Base-by-base conservation (phyloP, 2,329 filamentous ascomycete genomes). In the Apiospora hydei region DNA sequence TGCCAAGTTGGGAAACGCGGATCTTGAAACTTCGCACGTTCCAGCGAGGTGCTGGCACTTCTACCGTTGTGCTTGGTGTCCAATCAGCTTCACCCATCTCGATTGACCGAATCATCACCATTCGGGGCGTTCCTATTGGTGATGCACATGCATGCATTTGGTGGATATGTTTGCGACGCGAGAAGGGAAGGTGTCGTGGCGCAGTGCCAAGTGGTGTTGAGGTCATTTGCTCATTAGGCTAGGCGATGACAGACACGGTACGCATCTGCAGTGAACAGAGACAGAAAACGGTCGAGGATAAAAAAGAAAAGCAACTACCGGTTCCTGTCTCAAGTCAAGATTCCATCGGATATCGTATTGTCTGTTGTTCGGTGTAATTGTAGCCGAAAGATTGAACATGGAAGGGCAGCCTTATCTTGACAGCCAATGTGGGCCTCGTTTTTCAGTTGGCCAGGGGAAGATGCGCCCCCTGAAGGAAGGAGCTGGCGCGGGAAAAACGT, bases 401-500 rank as follows among this genome's bases (percentile, higher is more conserved):
- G 49, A 26, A 30, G 49, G 14, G 24, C n/a, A 53, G 24, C 24
- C 49, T 53, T 53, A 26, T 53, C 49, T 53, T 53, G 49, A 26
- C 49, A 53, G 18, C 6, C 51, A 61, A 4, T 38, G 18, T 61
- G 14, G 26, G 30, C 18, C 53, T 3, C 4, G 4, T 41, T 41
- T 41, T 64, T 10, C 53, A 61, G 53, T 38, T 21, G 53, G 53
- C 26, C 8, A 34, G 53, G 53, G 16, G 53, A 61, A 16, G 24
- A 30, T 13, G 24, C 6, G 18, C 47, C 4, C 47, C 26, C 26
- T 57, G 24, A 38, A 21, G 53, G 53, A 21, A 61, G 10, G 30
- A 64, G 21, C 57, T 64, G 57, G 57, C 18, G 57, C n/a, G 57
- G 57, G 57, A 64, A 64, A 64, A 64, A 64, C 57, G 34, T 64